Percentiles rank a stretch among this genome's conserved stretches.
phyloP scores from a whole-genome alignment of 306 rosid genomes.

The Gastrolobium bilobum region DNA sequence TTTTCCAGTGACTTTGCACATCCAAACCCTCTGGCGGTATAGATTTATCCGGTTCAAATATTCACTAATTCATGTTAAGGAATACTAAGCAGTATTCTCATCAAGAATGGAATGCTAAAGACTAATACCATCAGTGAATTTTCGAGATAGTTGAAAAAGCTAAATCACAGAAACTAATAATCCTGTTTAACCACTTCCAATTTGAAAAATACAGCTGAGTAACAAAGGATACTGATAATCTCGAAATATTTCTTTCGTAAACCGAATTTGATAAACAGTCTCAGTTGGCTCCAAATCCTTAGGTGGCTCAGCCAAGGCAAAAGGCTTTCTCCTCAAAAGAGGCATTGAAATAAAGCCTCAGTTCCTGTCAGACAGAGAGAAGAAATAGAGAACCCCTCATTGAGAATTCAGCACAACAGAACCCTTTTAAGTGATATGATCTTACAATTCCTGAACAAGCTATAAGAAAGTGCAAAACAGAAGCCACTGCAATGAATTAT shows the following conservation, averaged over 20 bases:
- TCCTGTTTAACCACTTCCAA: neutral
- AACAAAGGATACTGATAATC: constrained; percentile 64
- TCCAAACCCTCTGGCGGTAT: constrained; percentile 91
- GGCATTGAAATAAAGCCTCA: constrained; percentile 55
- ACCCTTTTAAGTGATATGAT: neutral
- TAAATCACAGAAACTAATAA: neutral
- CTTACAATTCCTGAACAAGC: constrained; percentile 7
- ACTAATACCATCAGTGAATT: neutral
- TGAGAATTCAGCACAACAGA: constrained; percentile 9
- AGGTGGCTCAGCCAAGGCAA: constrained; percentile 57
- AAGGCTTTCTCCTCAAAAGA: constrained; percentile 61
- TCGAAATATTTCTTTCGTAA: constrained; percentile 67
- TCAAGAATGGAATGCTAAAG: neutral
- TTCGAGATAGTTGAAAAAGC: neutral
- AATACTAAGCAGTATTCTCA: constrained; percentile 18
- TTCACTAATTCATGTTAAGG: constrained; percentile 72
- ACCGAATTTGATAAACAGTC: constrained; percentile 70
- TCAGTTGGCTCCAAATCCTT: constrained; percentile 64
- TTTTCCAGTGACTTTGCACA: constrained; percentile 86
- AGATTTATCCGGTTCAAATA: constrained; percentile 78
- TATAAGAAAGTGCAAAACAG: neutral
- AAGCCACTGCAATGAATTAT: constrained; percentile 7
- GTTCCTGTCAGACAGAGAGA: constrained; percentile 41
- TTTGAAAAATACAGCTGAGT: neutral
- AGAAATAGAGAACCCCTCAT: neutral